These are phyloP conservation scores for Choiromyces venosus DNA, from an alignment of 495 filamentous ascomycete species.

Conservation along the genomic window DNA sequence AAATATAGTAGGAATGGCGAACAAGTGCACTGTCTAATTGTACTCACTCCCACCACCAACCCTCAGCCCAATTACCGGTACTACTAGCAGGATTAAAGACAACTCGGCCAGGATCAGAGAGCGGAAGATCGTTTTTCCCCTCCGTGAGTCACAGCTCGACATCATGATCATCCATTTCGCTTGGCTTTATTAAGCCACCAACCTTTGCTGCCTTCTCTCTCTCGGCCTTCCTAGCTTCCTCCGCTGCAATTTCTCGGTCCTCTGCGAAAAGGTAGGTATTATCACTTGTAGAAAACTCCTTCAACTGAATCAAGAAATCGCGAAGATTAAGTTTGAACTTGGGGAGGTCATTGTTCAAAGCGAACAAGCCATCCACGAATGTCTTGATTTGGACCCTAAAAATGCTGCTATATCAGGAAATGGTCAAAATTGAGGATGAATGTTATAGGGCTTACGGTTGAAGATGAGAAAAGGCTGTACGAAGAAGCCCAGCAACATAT, in stretches of 20 bases:
- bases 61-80: slow-evolving; percentile 25
- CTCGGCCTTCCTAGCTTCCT: slow-evolving; percentile 73
- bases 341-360: slow-evolving; percentile 69
- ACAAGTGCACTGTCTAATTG: slow-evolving; percentile 15
- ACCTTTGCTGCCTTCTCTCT: slow-evolving; percentile 85
- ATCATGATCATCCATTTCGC: slow-evolving; percentile 70
- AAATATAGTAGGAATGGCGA: slow-evolving; percentile 14
- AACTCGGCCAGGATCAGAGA: slow-evolving; percentile 12
- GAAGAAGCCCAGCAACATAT: slow-evolving; percentile 78
- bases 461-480: slow-evolving; percentile 88
- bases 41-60: slow-evolving; percentile 28
- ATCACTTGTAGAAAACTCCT: slow-evolving; percentile 85
- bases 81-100: slow-evolving; percentile 21
- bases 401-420: slow-evolving; percentile 41
- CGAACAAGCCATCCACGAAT: slow-evolving; percentile 84
- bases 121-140: slow-evolving; percentile 6
- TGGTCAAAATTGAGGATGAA: slow-evolving; percentile 44
- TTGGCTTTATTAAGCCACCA: slow-evolving; percentile 84
- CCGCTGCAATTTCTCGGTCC: slow-evolving; percentile 78
- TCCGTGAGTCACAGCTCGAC: slow-evolving; percentile 78
- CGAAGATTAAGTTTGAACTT: slow-evolving; percentile 90
- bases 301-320: slow-evolving; percentile 94
- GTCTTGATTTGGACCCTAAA: slow-evolving; percentile 67
- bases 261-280: slow-evolving; percentile 93
- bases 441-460: slow-evolving; percentile 61